Conservation (phyloP, 345 rosid genomes). For the Lumnitzera littorea region DNA sequence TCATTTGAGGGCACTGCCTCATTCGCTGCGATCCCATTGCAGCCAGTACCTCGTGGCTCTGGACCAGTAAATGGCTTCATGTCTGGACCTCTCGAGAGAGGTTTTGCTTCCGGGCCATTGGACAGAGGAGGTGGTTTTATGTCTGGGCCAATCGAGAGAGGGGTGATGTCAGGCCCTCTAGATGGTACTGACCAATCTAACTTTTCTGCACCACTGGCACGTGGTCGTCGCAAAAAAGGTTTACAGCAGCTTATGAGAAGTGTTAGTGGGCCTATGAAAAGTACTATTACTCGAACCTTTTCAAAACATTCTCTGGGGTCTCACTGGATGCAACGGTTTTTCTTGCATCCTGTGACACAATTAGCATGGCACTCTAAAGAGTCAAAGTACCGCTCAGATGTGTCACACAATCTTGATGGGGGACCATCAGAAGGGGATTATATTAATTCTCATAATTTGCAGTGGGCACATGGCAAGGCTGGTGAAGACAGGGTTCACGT, state of each 20-base stretch:
- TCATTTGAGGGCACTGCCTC: constrained; percentile 95
- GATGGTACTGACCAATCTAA: constrained; percentile 72
- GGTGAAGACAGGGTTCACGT: constrained; percentile 98
- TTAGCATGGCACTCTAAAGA: constrained; percentile 70
- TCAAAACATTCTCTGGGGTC: constrained; percentile 63
- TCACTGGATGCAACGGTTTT: constrained; percentile 73
- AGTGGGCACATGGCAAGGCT: constrained; percentile 99
- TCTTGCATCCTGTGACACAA: constrained; percentile 62
- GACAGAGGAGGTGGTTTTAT: constrained; percentile 79
- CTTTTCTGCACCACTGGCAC: constrained; percentile 90
- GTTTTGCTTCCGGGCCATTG: constrained; percentile 86
- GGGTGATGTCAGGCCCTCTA: constrained; percentile 96
- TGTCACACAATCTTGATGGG: constrained; percentile 46
- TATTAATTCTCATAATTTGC: constrained; percentile 57
- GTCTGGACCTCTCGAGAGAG: constrained; percentile 96
- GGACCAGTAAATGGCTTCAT: constrained; percentile 82
- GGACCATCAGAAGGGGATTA: constrained; percentile 51
- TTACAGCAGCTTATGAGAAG: constrained; percentile 72
- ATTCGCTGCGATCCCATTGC: constrained; percentile 87
- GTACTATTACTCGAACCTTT: constrained; percentile 69
- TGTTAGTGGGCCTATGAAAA: constrained; percentile 89
- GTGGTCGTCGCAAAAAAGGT: constrained; percentile 53
- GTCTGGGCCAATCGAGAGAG: constrained; percentile 93
- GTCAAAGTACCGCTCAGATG: constrained; percentile 54
- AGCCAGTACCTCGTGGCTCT: constrained; percentile 84